Percentiles rank a stretch among this genome's conserved stretches.
phyloP scores from a whole-genome alignment of 1,139 yeast genomes.

The Zygosaccharomyces sapae region DNA sequence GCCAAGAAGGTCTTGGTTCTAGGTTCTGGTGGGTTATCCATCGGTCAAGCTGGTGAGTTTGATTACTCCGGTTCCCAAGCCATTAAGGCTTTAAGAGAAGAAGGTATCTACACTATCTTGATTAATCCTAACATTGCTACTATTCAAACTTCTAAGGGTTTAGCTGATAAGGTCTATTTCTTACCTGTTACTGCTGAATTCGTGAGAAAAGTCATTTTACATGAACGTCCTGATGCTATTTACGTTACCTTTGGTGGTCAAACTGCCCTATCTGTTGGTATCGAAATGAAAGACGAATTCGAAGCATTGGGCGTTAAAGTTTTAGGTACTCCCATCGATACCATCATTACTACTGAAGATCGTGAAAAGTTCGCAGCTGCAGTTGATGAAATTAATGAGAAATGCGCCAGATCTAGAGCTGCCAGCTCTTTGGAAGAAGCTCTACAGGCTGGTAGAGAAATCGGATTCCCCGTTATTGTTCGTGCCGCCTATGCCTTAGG shows the following conservation, averaged over 20 bases:
- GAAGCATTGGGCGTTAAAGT: constrained; percentile 89
- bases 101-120: constrained; percentile 90
- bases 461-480: constrained; percentile 93
- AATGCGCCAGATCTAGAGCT: constrained; percentile 90
- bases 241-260: constrained; percentile 98
- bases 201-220: constrained; percentile 88
- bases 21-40: constrained; percentile 98
- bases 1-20: constrained; percentile 92
- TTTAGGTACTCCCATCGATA: constrained; percentile 93
- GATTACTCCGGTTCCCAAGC: constrained; percentile 98
- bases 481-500: constrained; percentile 98
- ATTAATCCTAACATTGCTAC: constrained; percentile 98
- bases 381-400: constrained; percentile 90
- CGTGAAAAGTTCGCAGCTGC: constrained; percentile 92
- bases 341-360: constrained; percentile 95
- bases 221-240: constrained; percentile 95
- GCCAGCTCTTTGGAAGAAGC: constrained; percentile 80
- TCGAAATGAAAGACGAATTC: constrained; percentile 90
- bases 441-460: constrained; percentile 72
- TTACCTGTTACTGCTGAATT: constrained; percentile 95
- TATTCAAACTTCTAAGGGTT: constrained; percentile 94
- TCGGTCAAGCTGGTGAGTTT: constrained; percentile 99
- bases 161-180: constrained; percentile 96
- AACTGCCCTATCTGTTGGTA: constrained; percentile 95
- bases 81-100: constrained; percentile 92